Conservation (phyloP, 2,329 filamentous ascomycete genomes). For the Trichophyton mentagrophytes region DNA sequence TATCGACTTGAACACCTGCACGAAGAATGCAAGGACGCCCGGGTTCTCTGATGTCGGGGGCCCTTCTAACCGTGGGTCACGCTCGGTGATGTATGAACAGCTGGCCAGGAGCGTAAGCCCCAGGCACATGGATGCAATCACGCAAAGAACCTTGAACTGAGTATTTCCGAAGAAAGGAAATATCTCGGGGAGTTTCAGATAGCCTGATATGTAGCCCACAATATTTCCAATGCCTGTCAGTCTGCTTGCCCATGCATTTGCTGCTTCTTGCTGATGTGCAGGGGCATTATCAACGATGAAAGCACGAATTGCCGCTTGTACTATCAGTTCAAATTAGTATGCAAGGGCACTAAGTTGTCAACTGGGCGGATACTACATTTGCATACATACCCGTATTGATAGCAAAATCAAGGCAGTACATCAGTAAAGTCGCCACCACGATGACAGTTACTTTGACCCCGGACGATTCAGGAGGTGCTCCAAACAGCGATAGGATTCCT, state of each 20-base stretch:
- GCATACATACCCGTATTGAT: slow-evolving; percentile 66
- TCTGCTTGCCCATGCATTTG: slow-evolving; percentile 88
- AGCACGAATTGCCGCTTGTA: slow-evolving; percentile 81
- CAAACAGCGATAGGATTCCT: slow-evolving; percentile 56
- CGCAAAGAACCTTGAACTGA: slow-evolving; percentile 87
- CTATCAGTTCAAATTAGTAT: slow-evolving; percentile 27
- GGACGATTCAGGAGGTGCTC: slow-evolving; percentile 51
- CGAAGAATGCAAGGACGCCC: slow-evolving; percentile 68
- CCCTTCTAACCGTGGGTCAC: slow-evolving; percentile 64
- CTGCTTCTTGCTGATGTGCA: slow-evolving; percentile 81
- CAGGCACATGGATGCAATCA: slow-evolving; percentile 66
- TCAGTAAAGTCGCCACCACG: slow-evolving; percentile 66
- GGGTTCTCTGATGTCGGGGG: slow-evolving; percentile 46
- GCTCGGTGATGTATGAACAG: slow-evolving; percentile 56
- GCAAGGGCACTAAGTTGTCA: neutral
- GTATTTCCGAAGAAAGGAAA: slow-evolving; percentile 71
- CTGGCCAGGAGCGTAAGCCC: slow-evolving; percentile 57
- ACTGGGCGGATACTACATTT: neutral
- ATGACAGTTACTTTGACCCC: slow-evolving; percentile 57
- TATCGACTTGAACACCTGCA: slow-evolving; percentile 62
- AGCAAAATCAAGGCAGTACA: slow-evolving; percentile 85
- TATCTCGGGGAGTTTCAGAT: slow-evolving; percentile 60
- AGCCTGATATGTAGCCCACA: slow-evolving; percentile 75
- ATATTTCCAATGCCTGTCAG: slow-evolving; percentile 83
- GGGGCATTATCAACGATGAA: slow-evolving; percentile 92